Conservation (phyloP, 2,329 filamentous ascomycete genomes). For the Aspergillus thermomutatus region DNA sequence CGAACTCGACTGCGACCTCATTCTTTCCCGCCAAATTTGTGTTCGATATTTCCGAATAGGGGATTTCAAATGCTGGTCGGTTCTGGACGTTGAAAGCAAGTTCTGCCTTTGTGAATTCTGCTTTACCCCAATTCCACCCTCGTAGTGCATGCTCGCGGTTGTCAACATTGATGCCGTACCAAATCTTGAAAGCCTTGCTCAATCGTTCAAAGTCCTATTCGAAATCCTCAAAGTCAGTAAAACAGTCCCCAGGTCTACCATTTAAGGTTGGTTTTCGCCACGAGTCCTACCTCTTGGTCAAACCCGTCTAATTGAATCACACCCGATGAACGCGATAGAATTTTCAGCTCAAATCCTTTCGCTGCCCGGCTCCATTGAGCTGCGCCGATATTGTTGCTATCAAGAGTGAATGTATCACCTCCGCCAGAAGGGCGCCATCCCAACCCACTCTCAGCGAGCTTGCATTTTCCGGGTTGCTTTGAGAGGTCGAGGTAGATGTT, state of each 20-base stretch:
- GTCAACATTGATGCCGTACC: constrained; percentile 92
- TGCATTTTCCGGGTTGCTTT: constrained; percentile 86
- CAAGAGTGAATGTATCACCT: constrained; percentile 90
- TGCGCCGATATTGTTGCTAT: constrained; percentile 76
- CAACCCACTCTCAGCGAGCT: constrained; percentile 89
- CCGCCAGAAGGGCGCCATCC: constrained; percentile 90
- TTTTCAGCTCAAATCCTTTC: constrained; percentile 90
- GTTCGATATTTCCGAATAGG: constrained; percentile 96
- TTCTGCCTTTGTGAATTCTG: constrained; percentile 93
- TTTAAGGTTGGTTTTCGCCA: neutral
- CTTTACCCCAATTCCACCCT: constrained; percentile 99
- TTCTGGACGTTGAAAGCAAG: constrained; percentile 96
- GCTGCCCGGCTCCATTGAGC: constrained; percentile 95
- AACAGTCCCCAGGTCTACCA: neutral
- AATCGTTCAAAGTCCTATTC: constrained; percentile 85
- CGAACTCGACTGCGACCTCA: constrained; percentile 94
- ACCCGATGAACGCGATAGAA: constrained; percentile 76
- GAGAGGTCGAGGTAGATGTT: constrained; percentile 96
- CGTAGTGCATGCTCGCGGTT: constrained; percentile 90
- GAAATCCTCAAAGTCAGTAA: neutral
- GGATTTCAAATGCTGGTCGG: constrained; percentile 91
- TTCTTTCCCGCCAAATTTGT: constrained; percentile 97
- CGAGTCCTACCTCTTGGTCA: constrained; percentile 65
- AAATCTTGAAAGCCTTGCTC: constrained; percentile 91
- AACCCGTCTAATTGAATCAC: constrained; percentile 95